Evolutionary conservation across 2,329 filamentous ascomycete genomes (phyloP), one percentile per base, ranked within the genome.

Genomic region (Fusarium agapanthi): DNA sequence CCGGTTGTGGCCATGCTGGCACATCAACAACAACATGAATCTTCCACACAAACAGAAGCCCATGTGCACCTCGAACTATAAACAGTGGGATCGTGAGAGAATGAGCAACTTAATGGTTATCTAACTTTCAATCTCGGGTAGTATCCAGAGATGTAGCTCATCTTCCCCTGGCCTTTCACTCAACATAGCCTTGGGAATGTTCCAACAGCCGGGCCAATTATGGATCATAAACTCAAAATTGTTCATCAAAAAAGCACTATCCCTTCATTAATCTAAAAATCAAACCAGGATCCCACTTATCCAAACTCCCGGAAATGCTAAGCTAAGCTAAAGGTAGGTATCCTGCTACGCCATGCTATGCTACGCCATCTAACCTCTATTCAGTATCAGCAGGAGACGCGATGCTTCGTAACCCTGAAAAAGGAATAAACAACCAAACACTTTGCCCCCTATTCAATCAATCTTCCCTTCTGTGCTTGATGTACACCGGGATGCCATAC

Each of bases 401-500:
- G 24, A 37, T 71, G 45, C 54, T 57, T 60, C 37, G 56, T 56
- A 61, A 60, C 50, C 41, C 57, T 59, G 38, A 43, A 55, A 20
- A 28, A 47, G 34, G n/a, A 28, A 57, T 35, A 48, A 69, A 64
- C 22, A 61, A 45, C 55, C 50, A 58, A 67, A 40, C 47, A 41
- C 40, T 56, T 53, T 61, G 59, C 59, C 62, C 62, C 65, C 58
- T 62, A 59, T 69, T 60, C 62, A 73, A 55, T 72, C 63, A 74
- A 50, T 72, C 72, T 59, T 71, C 77, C 67, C 78, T 61, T 40
- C 45, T 67, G 61, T 68, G 78, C 53, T 81, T 83, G 73, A 97
- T 86, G 83, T 95, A 98, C 71, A 97, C 94, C 35, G 96, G 96
- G 79, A 99, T 92, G 22, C 96, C 96, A 84, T 98, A 99, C 59